Conservation (phyloP, 106 monocot species). For the Posidonia australis region DNA sequence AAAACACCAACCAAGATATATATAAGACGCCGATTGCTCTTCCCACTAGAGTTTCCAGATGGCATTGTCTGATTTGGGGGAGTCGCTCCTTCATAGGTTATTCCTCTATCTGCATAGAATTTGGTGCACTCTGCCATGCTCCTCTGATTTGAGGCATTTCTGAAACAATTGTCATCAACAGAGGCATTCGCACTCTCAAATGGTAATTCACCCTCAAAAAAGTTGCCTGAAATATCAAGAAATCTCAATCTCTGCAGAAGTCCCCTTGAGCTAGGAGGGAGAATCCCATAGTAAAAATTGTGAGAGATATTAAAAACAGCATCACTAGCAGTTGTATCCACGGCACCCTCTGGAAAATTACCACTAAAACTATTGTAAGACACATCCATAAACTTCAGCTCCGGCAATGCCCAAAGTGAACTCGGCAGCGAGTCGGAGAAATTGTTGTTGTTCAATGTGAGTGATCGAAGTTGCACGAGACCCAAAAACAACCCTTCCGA, state of each 20-base stretch:
- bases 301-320: slow-evolving; percentile 39
- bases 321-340: not conserved
- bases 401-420: slow-evolving; percentile 9
- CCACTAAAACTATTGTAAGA: slow-evolving; percentile 28
- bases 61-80: slow-evolving; percentile 13
- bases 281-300: slow-evolving; percentile 47
- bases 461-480: not conserved
- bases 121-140: slow-evolving; percentile 23
- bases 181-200: slow-evolving; percentile 16
- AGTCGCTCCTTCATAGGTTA: slow-evolving; percentile 16
- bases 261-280: slow-evolving; percentile 17
- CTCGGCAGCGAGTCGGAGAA: slow-evolving; percentile 16
- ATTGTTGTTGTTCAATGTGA: slow-evolving; percentile 15
- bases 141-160: slow-evolving; percentile 30
- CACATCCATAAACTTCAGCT: slow-evolving; percentile 15
- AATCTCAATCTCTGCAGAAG: slow-evolving; percentile 16
- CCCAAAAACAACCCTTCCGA: slow-evolving; percentile 4
- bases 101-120: slow-evolving; percentile 45
- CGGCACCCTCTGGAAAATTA: not conserved
- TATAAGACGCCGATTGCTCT: slow-evolving; percentile 21
- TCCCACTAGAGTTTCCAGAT: slow-evolving; percentile 9
- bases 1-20: slow-evolving; percentile 55
- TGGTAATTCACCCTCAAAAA: slow-evolving; percentile 42
- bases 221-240: slow-evolving; percentile 53
- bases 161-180: slow-evolving; percentile 45